Percentiles rank a stretch among this genome's conserved stretches.
Evolutionary conservation across 805 yeast species (phyloP).

Genomic region (Kluyveromyces dobzhanskii): DNA sequence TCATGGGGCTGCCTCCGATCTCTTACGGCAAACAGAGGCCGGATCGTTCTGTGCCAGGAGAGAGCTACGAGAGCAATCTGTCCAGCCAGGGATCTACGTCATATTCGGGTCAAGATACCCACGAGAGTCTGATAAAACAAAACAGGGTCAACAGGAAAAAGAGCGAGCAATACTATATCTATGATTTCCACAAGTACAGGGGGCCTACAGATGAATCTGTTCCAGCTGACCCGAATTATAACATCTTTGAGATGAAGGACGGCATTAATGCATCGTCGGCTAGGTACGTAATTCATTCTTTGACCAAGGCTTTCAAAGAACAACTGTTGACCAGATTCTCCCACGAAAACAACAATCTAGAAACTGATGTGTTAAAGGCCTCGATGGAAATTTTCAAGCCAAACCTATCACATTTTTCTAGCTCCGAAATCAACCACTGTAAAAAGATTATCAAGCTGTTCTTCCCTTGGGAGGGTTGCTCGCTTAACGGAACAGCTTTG

Average conservation of each 20-base stretch:
- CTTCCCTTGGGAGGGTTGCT: slow-evolving; percentile 33
- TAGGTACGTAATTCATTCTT: slow-evolving; percentile 28
- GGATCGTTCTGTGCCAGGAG: not conserved
- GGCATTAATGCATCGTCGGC: slow-evolving; percentile 28
- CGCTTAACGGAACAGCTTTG: slow-evolving; percentile 26
- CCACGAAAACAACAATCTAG: slow-evolving; percentile 9
- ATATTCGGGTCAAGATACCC: not conserved
- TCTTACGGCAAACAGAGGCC: not conserved
- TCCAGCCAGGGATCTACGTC: not conserved
- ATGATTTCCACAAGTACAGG: slow-evolving; percentile 24
- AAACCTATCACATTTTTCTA: slow-evolving; percentile 28
- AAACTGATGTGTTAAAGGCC: slow-evolving; percentile 11
- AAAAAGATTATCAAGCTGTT: slow-evolving; percentile 22
- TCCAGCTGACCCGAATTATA: slow-evolving; percentile 8
- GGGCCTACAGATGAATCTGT: slow-evolving; percentile 8
- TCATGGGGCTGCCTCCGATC: not conserved
- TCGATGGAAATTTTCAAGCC: slow-evolving; percentile 30
- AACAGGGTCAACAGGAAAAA: slow-evolving; percentile 23
- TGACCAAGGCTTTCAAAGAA: slow-evolving; percentile 26
- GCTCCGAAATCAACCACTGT: slow-evolving; percentile 23
- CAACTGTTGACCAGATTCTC: slow-evolving; percentile 12
- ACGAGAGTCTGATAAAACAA: slow-evolving; percentile 21
- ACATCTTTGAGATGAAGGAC: slow-evolving; percentile 14
- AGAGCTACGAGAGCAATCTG: not conserved
- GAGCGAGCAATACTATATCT: slow-evolving; percentile 27